Conservation (phyloP, 441 rosid genomes). For the Euphorbia celastroides region DNA sequence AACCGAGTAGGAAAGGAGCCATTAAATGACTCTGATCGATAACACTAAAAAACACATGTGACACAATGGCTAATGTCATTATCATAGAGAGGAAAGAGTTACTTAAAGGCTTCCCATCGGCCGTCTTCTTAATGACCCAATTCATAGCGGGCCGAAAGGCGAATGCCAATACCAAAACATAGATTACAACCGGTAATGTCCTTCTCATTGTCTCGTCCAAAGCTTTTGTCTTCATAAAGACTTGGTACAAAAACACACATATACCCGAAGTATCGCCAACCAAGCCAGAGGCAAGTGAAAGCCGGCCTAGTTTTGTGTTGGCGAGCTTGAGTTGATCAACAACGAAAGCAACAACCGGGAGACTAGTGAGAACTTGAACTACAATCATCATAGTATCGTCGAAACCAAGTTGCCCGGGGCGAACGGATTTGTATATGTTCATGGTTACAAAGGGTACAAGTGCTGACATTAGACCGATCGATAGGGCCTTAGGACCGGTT, state of each 20-base stretch:
- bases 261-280: slow-evolving; percentile 19
- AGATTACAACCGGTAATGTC: not conserved
- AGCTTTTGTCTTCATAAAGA: not conserved
- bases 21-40: not conserved
- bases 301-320: slow-evolving; percentile 60
- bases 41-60: not conserved
- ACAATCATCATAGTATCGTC: not conserved
- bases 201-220: not conserved
- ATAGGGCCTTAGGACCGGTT: not conserved
- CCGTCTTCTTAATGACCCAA: slow-evolving; percentile 36
- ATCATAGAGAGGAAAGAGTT: slow-evolving; percentile 7
- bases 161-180: not conserved
- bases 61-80: slow-evolving; percentile 20
- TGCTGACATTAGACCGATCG: not conserved
- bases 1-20: slow-evolving; percentile 38
- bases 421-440: not conserved
- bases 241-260: too few species aligned
- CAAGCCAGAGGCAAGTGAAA: slow-evolving; percentile 36
- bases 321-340: slow-evolving; percentile 41
- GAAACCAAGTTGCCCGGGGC: not conserved
- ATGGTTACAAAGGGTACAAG: not conserved
- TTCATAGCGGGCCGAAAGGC: slow-evolving; percentile 36
- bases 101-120: slow-evolving; percentile 39
- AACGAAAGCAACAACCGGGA: slow-evolving; percentile 41
- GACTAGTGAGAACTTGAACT: slow-evolving; percentile 30